A percentile compares a stretch with the other conserved stretches of the same genome.
Evolutionary conservation across 176 grass and related monocot genomes (phyloP).

Genomic region (Carex pumila): DNA sequence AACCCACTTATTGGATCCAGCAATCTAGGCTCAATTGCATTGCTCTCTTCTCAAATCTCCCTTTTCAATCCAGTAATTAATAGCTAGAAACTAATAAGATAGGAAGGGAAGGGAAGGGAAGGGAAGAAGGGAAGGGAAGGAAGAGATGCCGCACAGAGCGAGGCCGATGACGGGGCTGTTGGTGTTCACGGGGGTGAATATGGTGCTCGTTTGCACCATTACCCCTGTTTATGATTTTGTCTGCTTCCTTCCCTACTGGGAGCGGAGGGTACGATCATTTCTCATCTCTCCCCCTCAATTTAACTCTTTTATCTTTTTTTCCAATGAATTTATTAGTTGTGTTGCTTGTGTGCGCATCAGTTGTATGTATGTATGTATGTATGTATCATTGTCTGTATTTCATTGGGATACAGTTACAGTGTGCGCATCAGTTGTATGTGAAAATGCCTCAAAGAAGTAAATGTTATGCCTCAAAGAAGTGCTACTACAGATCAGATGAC

Average conservation of each 20-base stretch:
- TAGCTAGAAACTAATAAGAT: too few species aligned
- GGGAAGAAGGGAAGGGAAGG: background rate
- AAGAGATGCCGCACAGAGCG: conserved; percentile 60
- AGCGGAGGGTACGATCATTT: conserved; percentile 52
- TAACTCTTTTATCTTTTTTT: background rate
- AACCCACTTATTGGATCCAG: too few species aligned
- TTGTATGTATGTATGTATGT: conserved; percentile 27
- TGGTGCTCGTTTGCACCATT: conserved; percentile 68
- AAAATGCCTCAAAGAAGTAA: conserved; percentile 18
- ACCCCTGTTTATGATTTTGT: conserved; percentile 83
- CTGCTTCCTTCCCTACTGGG: conserved; percentile 81
- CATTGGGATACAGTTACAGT: background rate
- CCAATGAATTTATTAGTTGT: background rate
- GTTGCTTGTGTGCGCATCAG: background rate
- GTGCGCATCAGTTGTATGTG: conserved; percentile 15
- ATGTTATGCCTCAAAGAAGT: background rate
- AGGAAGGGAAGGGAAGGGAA: background rate
- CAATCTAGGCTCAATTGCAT: too few species aligned
- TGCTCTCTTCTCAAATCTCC: background rate
- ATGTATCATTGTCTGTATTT: background rate
- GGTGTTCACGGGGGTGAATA: conserved; percentile 66
- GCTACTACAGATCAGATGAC: background rate
- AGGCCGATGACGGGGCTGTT: conserved; percentile 67
- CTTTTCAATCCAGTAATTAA: background rate
- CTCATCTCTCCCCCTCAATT: background rate